Evolutionary conservation across 1,284 basidiomycete species (phyloP), one percentile per base, ranked within the genome.

Genomic region (Exobasidium cylindrosporum): DNA sequence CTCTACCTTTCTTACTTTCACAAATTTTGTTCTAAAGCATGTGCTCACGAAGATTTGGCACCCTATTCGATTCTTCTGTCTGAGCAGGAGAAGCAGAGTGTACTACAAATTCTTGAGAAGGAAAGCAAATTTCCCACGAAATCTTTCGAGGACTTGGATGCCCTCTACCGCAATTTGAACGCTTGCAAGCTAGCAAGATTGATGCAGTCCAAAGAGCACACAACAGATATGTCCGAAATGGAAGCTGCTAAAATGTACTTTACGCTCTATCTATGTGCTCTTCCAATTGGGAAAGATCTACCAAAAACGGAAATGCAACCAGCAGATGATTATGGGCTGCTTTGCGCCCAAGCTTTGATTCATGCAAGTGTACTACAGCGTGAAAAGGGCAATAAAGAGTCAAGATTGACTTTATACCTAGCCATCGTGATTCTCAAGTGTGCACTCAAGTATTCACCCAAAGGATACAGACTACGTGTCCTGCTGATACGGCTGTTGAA

Each of bases 31-130:
- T 86, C 87, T 76, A 95, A 92, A 80, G 83, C 87, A 4, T 91
- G 89, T 78, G 92, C 90, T 77, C 90, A 87, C 66, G 91, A 93
- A 79, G 92, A 95, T 71, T 81, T 95, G 49, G 84, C 84, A 66
- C 86, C 86, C 3, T 92, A 88, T 74, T 69, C 81, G 3, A 78
- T 86, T 44, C 70, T 74, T 6, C 80, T 88, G 4, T 21, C 5
- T 55, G 53, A 32, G 53, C 32, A 44, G 21, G 53, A 55, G 26
- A 35, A 5, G 29, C 4, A 40, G 17, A 35, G 24, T 14, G 3
- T 24, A 24, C 13, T 17, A 44, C 32, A 40, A n/a, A 24, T 23
- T 14, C 21, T 40, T n/a, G 29, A 55, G 40, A 29, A n/a, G 26
- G 47, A 50, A 4, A 28, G 2, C 2, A 28, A 28, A 13, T 13